A percentile compares a stretch with the other conserved stretches of the same genome.
Conservation (phyloP, 805 yeast species). For the Candida corydali region DNA sequence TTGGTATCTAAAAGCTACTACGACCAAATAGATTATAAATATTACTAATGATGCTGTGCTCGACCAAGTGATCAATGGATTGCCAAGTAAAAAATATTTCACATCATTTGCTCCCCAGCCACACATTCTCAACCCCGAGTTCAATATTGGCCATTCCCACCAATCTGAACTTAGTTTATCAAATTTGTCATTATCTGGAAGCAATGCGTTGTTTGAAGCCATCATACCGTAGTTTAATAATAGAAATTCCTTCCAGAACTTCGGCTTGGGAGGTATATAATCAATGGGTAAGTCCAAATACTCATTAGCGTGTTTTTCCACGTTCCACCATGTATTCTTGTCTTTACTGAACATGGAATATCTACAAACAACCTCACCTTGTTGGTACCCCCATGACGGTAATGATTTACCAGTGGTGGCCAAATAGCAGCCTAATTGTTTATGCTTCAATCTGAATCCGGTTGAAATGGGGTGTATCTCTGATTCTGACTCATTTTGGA, state of each 20-base stretch:
- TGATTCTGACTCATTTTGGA: conserved; percentile 42
- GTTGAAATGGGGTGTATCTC: conserved; percentile 74
- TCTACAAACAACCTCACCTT: conserved; percentile 75
- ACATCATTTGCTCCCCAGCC: conserved; percentile 58
- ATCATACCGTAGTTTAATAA: conserved; percentile 81
- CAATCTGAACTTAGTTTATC: conserved; percentile 69
- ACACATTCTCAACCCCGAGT: conserved; percentile 72
- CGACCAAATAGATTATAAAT: conserved; percentile 17
- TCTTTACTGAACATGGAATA: conserved; percentile 48
- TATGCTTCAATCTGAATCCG: conserved; percentile 63
- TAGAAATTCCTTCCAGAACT: conserved; percentile 69
- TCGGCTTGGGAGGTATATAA: conserved; percentile 38
- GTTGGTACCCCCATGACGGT: conserved; percentile 85
- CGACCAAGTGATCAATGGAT: conserved; percentile 73
- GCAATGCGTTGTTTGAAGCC: conserved; percentile 78
- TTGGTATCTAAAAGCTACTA: conserved; percentile 24
- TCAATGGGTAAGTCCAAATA: conserved; percentile 30
- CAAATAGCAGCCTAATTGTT: conserved; percentile 65
- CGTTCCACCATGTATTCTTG: conserved; percentile 75
- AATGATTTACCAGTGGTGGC: conserved; percentile 66
- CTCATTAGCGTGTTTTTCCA: conserved; percentile 63
- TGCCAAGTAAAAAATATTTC: conserved; percentile 68
- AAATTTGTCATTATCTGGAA: conserved; percentile 72
- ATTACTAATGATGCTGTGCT: conserved; percentile 23
- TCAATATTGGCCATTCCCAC: conserved; percentile 89